phyloP scores from a whole-genome alignment of 352 stramenopile species.

The Pythium volutum region DNA sequence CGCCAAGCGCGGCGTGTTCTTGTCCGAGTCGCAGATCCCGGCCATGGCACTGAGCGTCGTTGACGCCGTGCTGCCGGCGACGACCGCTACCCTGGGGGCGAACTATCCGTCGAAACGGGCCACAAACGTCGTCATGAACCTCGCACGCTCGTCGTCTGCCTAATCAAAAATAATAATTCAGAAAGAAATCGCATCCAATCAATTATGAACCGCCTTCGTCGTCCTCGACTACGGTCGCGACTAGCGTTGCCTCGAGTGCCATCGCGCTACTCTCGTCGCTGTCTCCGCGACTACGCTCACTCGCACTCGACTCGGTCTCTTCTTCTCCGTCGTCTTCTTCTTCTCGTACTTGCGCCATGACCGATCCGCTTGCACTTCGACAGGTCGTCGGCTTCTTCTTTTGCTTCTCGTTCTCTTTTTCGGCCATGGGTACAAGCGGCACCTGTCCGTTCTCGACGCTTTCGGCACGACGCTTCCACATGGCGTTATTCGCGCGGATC shows the following conservation, averaged over 20 bases:
- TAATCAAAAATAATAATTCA: constrained; percentile 2
- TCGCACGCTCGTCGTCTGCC: constrained; percentile 7
- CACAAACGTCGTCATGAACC: constrained; percentile 11
- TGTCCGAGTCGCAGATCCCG: constrained; percentile 34
- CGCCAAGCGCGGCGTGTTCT: constrained; percentile 47
- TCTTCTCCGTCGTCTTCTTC: constrained; percentile 7
- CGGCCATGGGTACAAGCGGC: constrained; percentile 8
- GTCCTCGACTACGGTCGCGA: constrained; percentile 4
- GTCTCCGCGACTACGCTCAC: not conserved
- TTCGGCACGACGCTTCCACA: constrained; percentile 39
- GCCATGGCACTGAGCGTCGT: constrained; percentile 56
- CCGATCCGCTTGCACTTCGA: not conserved
- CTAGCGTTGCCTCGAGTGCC: constrained; percentile 5
- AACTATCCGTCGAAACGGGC: not conserved
- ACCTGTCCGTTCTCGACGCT: constrained; percentile 18
- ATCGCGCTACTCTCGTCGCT: not conserved
- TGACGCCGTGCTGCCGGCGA: constrained; percentile 34
- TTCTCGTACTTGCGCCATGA: not conserved
- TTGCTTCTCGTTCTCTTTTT: constrained; percentile 1
- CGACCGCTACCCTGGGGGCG: not conserved
- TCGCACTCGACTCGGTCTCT: constrained; percentile 1
- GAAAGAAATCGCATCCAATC: no score
- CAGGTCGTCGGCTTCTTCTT: not conserved
- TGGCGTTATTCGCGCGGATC: constrained; percentile 44
- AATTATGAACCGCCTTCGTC: not conserved